A percentile compares a stretch with the other conserved stretches of the same genome.
phyloP scores from a whole-genome alignment of 305 asterid genomes.

The Fraxinus nigra region DNA sequence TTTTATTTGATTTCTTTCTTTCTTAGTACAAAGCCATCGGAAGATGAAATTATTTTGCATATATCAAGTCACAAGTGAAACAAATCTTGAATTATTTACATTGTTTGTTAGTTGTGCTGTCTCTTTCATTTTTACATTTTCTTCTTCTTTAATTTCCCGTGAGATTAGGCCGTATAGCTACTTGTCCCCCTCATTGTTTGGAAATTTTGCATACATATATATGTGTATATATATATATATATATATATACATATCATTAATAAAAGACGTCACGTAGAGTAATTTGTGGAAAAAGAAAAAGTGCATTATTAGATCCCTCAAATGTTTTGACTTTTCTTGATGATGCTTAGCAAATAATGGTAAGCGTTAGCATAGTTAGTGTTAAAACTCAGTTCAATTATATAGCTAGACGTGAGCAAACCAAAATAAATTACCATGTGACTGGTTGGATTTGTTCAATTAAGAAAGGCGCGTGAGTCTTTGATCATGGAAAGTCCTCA shows the following conservation, averaged over 20 bases:
- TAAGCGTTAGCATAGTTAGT: background rate
- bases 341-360: background rate
- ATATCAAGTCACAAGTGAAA: background rate
- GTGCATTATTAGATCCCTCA: background rate
- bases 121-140: conserved; percentile 25
- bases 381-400: background rate
- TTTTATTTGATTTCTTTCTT: background rate
- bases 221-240: too few species aligned
- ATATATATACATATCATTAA: background rate
- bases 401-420: background rate
- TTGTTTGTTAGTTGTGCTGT: conserved; percentile 21
- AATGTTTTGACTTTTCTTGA: background rate
- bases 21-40: background rate
- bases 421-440: background rate
- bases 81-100: background rate
- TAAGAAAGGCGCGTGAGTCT: background rate
- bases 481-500: background rate
- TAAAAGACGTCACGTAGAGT: background rate
- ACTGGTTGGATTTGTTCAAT: background rate
- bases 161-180: conserved; percentile 7
- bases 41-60: background rate
- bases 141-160: background rate
- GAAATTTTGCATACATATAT: background rate
- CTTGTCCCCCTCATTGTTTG: background rate
- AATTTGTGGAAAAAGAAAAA: background rate